phyloP scores from a whole-genome alignment of 2,329 filamentous ascomycete species.

The Alternaria tenuissima region DNA sequence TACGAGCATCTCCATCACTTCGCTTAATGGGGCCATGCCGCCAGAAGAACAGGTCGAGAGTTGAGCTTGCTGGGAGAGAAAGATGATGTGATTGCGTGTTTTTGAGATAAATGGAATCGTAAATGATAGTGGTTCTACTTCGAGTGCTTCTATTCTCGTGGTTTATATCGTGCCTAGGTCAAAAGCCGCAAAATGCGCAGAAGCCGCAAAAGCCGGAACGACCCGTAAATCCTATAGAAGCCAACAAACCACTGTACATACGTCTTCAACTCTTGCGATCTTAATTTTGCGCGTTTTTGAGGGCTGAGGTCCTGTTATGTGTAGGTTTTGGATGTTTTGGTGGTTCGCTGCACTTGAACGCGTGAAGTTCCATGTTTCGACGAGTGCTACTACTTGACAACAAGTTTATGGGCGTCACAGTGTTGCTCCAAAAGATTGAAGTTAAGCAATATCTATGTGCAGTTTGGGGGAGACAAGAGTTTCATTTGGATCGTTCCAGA shows the following conservation, averaged over 20 bases:
- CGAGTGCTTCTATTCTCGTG: background rate
- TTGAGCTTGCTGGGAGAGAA: background rate
- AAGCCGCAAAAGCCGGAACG: background rate
- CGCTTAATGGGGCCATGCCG: slow-evolving; percentile 17
- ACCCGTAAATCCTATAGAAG: background rate
- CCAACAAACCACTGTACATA: background rate
- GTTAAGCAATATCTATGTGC: background rate
- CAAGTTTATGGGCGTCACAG: rapidly evolving
- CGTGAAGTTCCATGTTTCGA: background rate
- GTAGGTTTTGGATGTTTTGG: background rate
- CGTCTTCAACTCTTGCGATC: no score
- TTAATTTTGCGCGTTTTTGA: background rate
- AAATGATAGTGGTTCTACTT: background rate
- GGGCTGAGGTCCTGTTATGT: background rate
- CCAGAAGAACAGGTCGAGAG: no score
- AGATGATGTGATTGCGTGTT: background rate
- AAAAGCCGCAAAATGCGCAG: background rate
- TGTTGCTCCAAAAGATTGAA: background rate
- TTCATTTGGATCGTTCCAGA: background rate
- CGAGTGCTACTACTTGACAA: background rate
- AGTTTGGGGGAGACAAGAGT: background rate
- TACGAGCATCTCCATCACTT: slow-evolving; percentile 15
- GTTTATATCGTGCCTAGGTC: background rate
- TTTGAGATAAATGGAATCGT: background rate
- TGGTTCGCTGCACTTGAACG: background rate